Percentiles rank a stretch among this genome's conserved stretches.
Conservation (phyloP, 208 protist species). For the Crithidia fasciculata region DNA sequence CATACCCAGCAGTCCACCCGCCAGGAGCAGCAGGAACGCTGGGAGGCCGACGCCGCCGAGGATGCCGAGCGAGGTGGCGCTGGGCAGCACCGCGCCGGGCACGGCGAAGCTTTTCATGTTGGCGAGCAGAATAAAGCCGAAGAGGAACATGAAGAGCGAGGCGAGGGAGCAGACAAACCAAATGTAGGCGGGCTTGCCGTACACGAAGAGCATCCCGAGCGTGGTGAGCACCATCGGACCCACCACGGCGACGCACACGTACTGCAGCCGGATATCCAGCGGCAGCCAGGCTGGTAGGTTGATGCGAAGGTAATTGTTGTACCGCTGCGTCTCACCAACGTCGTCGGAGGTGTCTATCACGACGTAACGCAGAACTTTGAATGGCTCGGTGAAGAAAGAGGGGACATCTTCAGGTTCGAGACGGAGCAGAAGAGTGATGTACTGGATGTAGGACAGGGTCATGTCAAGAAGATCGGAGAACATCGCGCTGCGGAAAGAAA, state of each 20-base stretch:
- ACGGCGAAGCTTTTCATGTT: constrained; percentile 23
- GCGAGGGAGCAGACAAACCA: constrained; percentile 45
- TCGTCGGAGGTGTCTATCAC: constrained; percentile 32
- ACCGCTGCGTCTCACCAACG: constrained; percentile 35
- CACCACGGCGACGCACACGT: constrained; percentile 47
- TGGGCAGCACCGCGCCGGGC: constrained; percentile 15
- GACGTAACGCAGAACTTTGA: constrained; percentile 38
- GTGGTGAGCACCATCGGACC: constrained; percentile 51
- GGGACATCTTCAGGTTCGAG: constrained; percentile 53
- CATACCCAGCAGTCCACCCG: constrained; percentile 29
- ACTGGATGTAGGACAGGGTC: constrained; percentile 75
- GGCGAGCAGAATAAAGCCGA: constrained; percentile 54
- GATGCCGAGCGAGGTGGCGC: constrained; percentile 14
- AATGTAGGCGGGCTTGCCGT: constrained; percentile 46
- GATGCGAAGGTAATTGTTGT: constrained; percentile 44
- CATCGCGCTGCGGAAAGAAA: constrained; percentile 19
- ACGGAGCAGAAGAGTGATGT: constrained; percentile 60
- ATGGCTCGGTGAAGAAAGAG: constrained; percentile 45
- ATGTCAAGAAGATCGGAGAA: constrained; percentile 81
- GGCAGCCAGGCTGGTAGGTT: constrained; percentile 65
- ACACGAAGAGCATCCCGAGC: constrained; percentile 54
- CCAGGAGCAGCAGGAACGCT: constrained; percentile 31
- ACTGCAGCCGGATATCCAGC: constrained; percentile 65
- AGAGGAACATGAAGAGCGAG: constrained; percentile 56
- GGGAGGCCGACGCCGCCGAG: constrained; percentile 40